phyloP scores from a whole-genome alignment of 2,329 filamentous ascomycete species.

The Teratosphaeria zuluensis region DNA sequence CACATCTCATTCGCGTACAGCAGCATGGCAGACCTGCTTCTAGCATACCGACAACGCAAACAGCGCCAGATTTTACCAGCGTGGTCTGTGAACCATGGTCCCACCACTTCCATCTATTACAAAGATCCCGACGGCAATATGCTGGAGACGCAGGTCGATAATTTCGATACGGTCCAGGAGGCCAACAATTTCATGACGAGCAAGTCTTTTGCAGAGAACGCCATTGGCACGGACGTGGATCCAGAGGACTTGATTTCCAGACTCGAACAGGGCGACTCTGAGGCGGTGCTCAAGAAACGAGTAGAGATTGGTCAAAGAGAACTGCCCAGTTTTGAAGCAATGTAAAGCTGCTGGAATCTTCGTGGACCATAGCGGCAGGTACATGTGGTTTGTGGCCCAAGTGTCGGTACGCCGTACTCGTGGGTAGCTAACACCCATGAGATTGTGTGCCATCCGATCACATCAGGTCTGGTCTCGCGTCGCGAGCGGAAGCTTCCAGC shows the following conservation, averaged over 20 bases:
- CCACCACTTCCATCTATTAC: slow-evolving; percentile 17
- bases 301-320: not conserved
- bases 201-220: slow-evolving; percentile 31
- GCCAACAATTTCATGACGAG: slow-evolving; percentile 32
- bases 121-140: slow-evolving; percentile 14
- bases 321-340: not conserved
- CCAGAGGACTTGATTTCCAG: slow-evolving; percentile 22
- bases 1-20: slow-evolving; percentile 21
- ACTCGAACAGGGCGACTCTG: not conserved
- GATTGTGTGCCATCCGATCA: too few relatives aligned
- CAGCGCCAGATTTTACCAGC: slow-evolving; percentile 10
- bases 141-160: slow-evolving; percentile 15
- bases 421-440: too few relatives aligned
- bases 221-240: slow-evolving; percentile 37
- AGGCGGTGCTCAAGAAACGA: not conserved
- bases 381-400: not conserved
- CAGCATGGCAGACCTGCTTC: slow-evolving; percentile 12
- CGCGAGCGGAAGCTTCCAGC: too few relatives aligned
- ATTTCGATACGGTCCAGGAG: slow-evolving; percentile 21
- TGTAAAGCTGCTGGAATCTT: not conserved
- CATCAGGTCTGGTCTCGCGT: too few relatives aligned
- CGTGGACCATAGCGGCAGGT: not conserved
- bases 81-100: slow-evolving; percentile 17
- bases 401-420: too few relatives aligned
- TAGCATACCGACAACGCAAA: slow-evolving; percentile 15